Evolutionary conservation across 148 eudicot genomes (phyloP), one percentile per base, ranked within the genome.

Genomic region (Chenopodium formosanum): DNA sequence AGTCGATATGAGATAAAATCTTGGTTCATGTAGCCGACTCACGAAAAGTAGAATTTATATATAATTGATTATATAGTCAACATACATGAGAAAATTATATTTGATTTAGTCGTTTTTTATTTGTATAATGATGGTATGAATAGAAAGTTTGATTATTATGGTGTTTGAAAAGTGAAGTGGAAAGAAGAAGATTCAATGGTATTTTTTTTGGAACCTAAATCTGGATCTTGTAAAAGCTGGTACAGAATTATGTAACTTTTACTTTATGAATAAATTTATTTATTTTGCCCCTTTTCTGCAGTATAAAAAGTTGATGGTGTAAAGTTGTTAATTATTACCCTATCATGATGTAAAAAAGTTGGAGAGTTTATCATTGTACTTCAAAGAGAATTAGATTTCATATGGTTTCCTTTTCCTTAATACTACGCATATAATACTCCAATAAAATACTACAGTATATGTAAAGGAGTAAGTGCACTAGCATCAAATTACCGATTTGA

Each of bases 211-310:
- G 47, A 47, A 3, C 67, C 75, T 34, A 56, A 76, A 75, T 80
- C 66, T 76, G 79, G 71, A 80, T 84, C 73, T 80, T 76, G 53
- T 27, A 77, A 75, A 69, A 80, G 73, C 46, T 65, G 58, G 82
- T 76, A 70, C 65, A 20, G 72, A 70, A 40, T 4, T 34, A 75
- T 27, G 27, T 60, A 48, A 46, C 80, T 47, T 79, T 76, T 58
- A 79, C 40, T 40, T 75, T 67, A 25, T 58, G 44, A 4, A 40
- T 47, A 50, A 69, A 67, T 68, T 68, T 5, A 50, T 53, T 74
- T 14, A 29, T 6, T 74, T 53, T 52, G 8, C 11, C 5, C n/a
- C 29, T 76, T 34, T 76, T 64, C 56, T 53, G 62, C 44, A 69
- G 75, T 27, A 29, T 67, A 25, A 29, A 17, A 46, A 72, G 47